These are phyloP conservation scores for Tremella mesenterica DNA, from an alignment of 768 basidiomycete species.

Conservation along the genomic window DNA sequence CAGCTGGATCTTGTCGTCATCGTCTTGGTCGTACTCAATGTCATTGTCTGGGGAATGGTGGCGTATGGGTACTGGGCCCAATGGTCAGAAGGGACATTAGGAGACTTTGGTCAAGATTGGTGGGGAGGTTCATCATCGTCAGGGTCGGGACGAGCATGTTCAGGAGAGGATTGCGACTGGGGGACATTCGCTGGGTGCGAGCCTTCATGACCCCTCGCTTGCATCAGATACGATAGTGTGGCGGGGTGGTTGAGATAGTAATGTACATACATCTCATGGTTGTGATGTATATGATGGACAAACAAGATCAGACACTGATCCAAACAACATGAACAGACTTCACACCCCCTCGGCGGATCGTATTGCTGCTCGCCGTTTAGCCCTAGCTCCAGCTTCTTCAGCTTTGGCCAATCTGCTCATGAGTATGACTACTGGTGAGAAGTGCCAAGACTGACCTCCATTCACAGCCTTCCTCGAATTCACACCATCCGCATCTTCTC, in stretches of 20 bases:
- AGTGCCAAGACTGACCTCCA: slow-evolving; percentile 52
- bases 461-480: slow-evolving; percentile 67
- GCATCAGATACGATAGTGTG: no score
- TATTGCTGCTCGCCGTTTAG: neutral
- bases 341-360: neutral
- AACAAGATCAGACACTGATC: neutral
- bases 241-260: no score
- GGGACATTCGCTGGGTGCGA: neutral
- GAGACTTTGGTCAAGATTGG: no score
- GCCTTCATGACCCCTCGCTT: no score
- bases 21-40: slow-evolving; percentile 7
- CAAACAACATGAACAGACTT: neutral
- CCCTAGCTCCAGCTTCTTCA: slow-evolving; percentile 3
- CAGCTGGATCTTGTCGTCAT: slow-evolving; percentile 4
- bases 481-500: slow-evolving; percentile 65
- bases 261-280: no score
- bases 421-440: neutral
- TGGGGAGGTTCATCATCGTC: no score
- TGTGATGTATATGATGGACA: neutral
- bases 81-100: no score
- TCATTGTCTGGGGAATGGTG: slow-evolving; percentile 9
- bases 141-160: no score
- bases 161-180: neutral
- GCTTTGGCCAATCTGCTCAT: slow-evolving; percentile 6
- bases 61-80: slow-evolving; percentile 1